These are phyloP conservation scores for Neurospora sp. DNA, from an alignment of 2,329 filamentous ascomycete species.

Conservation along the genomic window DNA sequence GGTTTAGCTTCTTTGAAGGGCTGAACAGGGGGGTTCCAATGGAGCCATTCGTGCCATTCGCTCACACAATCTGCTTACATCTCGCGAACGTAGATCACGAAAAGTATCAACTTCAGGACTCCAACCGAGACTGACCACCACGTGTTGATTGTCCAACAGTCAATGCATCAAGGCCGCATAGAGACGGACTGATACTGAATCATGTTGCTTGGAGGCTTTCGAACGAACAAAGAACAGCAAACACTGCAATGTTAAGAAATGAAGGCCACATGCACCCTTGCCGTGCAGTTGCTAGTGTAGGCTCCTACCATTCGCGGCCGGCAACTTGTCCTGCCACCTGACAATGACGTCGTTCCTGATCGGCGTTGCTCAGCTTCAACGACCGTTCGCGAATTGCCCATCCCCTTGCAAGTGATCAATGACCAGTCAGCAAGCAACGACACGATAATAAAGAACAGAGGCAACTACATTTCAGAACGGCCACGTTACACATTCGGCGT, in stretches of 20 bases:
- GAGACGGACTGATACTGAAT: neutral
- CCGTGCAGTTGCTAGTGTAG: neutral
- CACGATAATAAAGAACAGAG: neutral
- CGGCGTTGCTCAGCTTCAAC: neutral
- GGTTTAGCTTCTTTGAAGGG: neutral
- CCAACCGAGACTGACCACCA: neutral
- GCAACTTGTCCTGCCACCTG: constrained; percentile 8
- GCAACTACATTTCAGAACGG: neutral
- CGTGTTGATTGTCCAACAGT: neutral
- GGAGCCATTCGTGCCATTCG: neutral
- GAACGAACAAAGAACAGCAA: neutral
- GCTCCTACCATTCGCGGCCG: neutral
- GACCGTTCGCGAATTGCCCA: neutral
- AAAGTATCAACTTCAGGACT: neutral
- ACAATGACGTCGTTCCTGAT: constrained; percentile 15
- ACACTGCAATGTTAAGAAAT: neutral
- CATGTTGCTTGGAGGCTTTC: neutral
- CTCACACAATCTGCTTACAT: neutral
- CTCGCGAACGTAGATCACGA: neutral
- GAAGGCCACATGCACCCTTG: neutral
- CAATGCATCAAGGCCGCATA: neutral
- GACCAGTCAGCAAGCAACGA: neutral
- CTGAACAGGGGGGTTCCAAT: neutral
- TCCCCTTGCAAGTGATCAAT: neutral
- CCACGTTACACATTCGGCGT: neutral